Conservation (phyloP, 192 early-diverging fungal species). For the Umbelopsis isabellina region DNA sequence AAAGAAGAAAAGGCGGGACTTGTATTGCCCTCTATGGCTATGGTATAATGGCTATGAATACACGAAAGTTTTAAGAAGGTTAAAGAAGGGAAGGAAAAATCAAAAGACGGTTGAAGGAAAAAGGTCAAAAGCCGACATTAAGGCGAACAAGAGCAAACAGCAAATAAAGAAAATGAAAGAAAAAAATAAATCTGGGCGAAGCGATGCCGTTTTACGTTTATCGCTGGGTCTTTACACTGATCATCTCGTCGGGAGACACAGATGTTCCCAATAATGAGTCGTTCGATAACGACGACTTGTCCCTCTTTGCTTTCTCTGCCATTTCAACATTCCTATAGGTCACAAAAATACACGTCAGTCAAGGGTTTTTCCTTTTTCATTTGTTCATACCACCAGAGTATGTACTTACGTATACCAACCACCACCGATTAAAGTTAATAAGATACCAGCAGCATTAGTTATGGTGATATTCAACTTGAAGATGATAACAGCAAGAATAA, state of each 20-base stretch:
- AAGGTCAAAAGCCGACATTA: not conserved
- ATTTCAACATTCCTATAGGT: constrained; percentile 35
- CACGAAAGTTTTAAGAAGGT: not conserved
- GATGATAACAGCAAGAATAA: constrained; percentile 61
- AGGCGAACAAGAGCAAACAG: constrained; percentile 15
- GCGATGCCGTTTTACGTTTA: not conserved
- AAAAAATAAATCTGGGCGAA: not conserved
- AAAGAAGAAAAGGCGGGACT: constrained; percentile 18
- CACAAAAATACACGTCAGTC: not conserved
- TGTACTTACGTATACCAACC: constrained; percentile 58
- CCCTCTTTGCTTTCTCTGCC: constrained; percentile 21
- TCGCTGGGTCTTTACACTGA: constrained; percentile 17
- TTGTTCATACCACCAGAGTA: not conserved
- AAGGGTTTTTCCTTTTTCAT: too few relatives aligned
- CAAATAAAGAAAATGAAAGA: not conserved
- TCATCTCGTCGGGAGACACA: constrained; percentile 16
- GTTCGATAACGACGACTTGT: constrained; percentile 28
- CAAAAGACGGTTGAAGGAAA: not conserved
- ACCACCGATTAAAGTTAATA: constrained; percentile 63
- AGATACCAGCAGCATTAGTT: constrained; percentile 60
- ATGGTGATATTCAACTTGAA: constrained; percentile 61
- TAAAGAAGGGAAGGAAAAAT: not conserved
- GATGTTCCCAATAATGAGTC: constrained; percentile 20
- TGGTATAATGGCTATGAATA: constrained; percentile 24
- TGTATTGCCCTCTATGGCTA: constrained; percentile 19